Base-by-base conservation (phyloP, 169 alveolate genomes). In the Ichthyophthirius multifiliis region DNA sequence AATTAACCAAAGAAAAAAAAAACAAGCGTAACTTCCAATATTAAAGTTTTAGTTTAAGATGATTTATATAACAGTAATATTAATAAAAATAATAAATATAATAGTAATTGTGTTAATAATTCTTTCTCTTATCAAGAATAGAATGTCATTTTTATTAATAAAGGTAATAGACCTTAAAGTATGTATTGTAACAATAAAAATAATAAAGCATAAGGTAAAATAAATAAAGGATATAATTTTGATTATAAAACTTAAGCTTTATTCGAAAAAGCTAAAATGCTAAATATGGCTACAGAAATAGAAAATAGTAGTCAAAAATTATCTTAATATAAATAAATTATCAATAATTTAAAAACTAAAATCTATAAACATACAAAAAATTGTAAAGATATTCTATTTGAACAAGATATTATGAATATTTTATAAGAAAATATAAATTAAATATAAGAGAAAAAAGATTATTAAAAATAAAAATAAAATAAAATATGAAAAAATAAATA, bases 201-300 rank as follows among this genome's bases (percentile, higher is more conserved):
- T 5, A 45, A 13, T 45, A 5, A n/a, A 4, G 63, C n/a, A 18
- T 37, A 37, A 39, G 77, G 77, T 34, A 67, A 41, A 16, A 41
- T 67, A 15, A 27, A 23, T 13, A 37, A 30, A 37, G 77, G 77
- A 35, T 16, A 35, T 20, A 37, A 37, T 16, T 67, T 67, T 37
- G 62, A 67, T 39, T 9, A 16, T 3, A 67, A 67, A 41, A 67
- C 62, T 6, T 9, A 37, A 4, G 77, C 55, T n/a, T 18, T 34
- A 13, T 67, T 67, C 30, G 77, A 67, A 9, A 67, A 37, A 37
- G 77, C 77, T 18, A 67, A 67, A 39, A 67, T 67, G 43, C 20
- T 39, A 30, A 62, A 67, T 41, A 37, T 67, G 62, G 18, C 35
- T 2, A 62, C 77, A 12, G 77, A 67, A 67, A 67, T 18, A 44